Base-by-base conservation (phyloP, 2,329 filamentous ascomycete genomes). In the Emmonsia crescens region DNA sequence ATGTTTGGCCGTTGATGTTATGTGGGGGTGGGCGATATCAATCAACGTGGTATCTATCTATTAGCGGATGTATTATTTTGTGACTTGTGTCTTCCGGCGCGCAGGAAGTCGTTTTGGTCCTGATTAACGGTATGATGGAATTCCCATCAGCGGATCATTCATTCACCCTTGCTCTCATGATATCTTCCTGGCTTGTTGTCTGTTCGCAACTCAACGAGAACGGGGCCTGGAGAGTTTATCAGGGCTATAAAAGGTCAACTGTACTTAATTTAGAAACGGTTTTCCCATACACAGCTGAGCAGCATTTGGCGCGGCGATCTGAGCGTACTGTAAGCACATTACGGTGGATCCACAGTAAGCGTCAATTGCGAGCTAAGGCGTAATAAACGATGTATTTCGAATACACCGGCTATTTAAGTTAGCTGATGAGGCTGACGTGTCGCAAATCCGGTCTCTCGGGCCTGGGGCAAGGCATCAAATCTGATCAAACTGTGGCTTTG, bases 401-500 rank as follows among this genome's bases (percentile, higher is more conserved):
- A 24, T 24, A 21, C 46, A 27, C 46, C 3, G 5, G 31, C 14
- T 36, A 1, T n/a, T n/a, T n/a, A n/a, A n/a, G 48, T 29, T 16
- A 51, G 8, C 36, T 24, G 48, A 16, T 51, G 51, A 55, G 51
- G 51, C 51, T 55, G 51, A 55, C 51, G 51, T 55, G 51, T 55
- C 51, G 33, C 31, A 24, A 9, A 16, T 29, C 51, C 29, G 2
- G 5, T n/a, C 19, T 12, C 33, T 36, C n/a, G n/a, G n/a, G n/a
- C n/a, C n/a, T n/a, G n/a, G 19, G 16, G 19, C 51, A 19, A n/a
- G 51, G 29, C 31, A 51, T 14, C 48, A n/a, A 10, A n/a, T n/a
- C n/a, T n/a, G n/a, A n/a, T n/a, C 5, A 6, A 24, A 5, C 14
- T 46, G 42, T 46, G 42, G 42, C 42, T 46, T 46, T 46, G 42